Evolutionary conservation across 164 flowering plant genomes (phyloP).

Genomic region (Protea cynaroides): DNA sequence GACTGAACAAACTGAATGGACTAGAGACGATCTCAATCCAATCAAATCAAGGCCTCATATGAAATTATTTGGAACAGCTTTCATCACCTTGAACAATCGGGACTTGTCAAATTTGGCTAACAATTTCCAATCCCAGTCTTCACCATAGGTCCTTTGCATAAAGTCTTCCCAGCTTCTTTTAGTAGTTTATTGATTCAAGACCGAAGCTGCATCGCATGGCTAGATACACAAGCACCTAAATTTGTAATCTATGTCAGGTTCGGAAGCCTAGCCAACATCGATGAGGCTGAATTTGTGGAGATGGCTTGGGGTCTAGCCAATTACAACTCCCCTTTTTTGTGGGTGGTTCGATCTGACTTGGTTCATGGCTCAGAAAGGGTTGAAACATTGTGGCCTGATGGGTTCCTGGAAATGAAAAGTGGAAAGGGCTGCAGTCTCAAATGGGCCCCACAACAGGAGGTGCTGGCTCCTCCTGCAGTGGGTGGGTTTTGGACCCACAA

Average conservation of each 20-base stretch:
- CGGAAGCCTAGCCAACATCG: no score
- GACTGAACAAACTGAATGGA: no score
- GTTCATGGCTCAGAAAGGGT: no score
- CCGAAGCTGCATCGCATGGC: no score
- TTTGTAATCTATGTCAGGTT: no score
- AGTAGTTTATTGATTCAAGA: not conserved
- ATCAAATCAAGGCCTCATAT: constrained; percentile 21
- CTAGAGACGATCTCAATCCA: no score
- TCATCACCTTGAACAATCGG: constrained; percentile 16
- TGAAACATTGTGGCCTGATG: not conserved
- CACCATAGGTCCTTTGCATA: constrained; percentile 34
- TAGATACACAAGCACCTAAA: no score
- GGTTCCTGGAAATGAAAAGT: constrained; percentile 12
- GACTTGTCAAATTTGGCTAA: constrained; percentile 9
- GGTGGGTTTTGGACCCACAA: constrained; percentile 56
- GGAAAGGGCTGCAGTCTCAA: constrained; percentile 28
- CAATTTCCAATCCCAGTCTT: constrained; percentile 19
- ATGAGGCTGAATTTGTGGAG: no score
- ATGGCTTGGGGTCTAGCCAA: no score
- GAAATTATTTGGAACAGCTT: constrained; percentile 32
- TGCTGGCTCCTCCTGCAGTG: constrained; percentile 43
- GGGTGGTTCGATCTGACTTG: no score
- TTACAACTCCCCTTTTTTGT: no score
- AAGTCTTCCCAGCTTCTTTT: no score
- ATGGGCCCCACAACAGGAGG: constrained; percentile 63